phyloP scores from a whole-genome alignment of 768 basidiomycete genomes.

The Tricholoma furcatifolium region DNA sequence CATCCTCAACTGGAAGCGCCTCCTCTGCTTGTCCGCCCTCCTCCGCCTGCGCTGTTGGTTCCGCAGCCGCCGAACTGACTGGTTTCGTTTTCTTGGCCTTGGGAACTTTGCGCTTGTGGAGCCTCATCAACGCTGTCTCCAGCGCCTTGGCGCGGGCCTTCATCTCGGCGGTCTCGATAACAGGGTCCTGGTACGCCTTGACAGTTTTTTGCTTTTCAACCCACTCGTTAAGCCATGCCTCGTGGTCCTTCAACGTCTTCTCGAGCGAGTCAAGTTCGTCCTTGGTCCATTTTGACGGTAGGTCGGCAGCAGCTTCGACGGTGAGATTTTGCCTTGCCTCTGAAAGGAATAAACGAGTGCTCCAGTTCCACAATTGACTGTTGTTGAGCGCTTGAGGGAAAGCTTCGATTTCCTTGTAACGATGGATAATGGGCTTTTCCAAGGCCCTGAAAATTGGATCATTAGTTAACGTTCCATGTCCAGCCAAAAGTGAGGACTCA shows the following conservation, averaged over 20 bases:
- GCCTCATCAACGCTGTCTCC: slow-evolving; percentile 68
- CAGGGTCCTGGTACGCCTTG: slow-evolving; percentile 77
- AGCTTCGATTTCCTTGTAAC: slow-evolving; percentile 85
- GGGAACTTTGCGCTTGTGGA: slow-evolving; percentile 68
- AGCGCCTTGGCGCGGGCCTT: slow-evolving; percentile 77
- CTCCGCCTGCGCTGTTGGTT: slow-evolving; percentile 18
- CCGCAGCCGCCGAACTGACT: slow-evolving; percentile 25
- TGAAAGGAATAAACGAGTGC: slow-evolving; percentile 78
- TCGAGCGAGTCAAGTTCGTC: slow-evolving; percentile 86
- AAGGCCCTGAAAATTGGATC: slow-evolving; percentile 46
- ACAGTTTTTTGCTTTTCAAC: slow-evolving; percentile 81
- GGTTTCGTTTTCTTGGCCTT: slow-evolving; percentile 56
- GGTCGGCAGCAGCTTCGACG: slow-evolving; percentile 52
- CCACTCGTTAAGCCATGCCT: slow-evolving; percentile 78
- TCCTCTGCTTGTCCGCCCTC: slow-evolving; percentile 6
- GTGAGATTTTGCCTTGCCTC: slow-evolving; percentile 80
- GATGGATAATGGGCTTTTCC: slow-evolving; percentile 80
- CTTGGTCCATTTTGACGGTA: slow-evolving; percentile 77
- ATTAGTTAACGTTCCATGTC: slow-evolving; percentile 5
- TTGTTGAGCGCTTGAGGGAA: slow-evolving; percentile 83
- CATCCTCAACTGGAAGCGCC: slow-evolving; percentile 9
- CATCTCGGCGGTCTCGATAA: slow-evolving; percentile 85
- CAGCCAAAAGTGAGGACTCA: slow-evolving; percentile 39
- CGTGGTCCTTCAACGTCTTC: slow-evolving; percentile 73
- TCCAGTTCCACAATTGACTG: slow-evolving; percentile 88